Conservation (phyloP, 768 basidiomycete genomes). For the Udeniomyces megalosporus region DNA sequence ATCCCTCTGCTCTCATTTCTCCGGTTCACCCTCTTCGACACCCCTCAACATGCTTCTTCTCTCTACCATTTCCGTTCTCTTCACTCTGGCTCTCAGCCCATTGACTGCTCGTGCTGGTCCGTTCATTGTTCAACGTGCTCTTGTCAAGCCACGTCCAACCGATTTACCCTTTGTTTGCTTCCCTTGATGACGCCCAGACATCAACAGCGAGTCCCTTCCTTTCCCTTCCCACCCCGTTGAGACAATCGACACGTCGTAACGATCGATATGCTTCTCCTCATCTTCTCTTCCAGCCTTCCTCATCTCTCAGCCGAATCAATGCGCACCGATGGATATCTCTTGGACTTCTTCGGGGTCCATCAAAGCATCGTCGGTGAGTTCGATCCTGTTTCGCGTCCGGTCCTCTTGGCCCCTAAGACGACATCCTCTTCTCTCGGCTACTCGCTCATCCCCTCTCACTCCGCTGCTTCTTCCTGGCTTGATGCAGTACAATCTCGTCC, state of each 20-base stretch:
- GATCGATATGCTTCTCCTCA: too few species aligned
- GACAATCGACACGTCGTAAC: too few species aligned
- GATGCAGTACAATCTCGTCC: slow-evolving; percentile 3
- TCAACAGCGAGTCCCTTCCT: too few species aligned
- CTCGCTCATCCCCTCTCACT: not conserved
- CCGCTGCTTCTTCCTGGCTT: not conserved
- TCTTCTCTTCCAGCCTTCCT: too few species aligned
- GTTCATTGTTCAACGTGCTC: slow-evolving; percentile 17
- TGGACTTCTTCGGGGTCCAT: not conserved
- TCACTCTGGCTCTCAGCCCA: slow-evolving; percentile 28
- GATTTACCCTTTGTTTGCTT: slow-evolving; percentile 12
- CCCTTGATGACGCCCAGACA: not conserved
- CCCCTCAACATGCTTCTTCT: slow-evolving; percentile 6
- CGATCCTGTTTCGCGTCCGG: not conserved
- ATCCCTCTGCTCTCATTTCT: slow-evolving; percentile 24
- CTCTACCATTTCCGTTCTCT: slow-evolving; percentile 16
- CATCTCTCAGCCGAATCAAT: not conserved
- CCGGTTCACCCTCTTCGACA: slow-evolving; percentile 20
- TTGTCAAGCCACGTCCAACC: not conserved
- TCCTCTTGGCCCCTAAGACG: not conserved
- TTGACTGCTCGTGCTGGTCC: slow-evolving; percentile 20
- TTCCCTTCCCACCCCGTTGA: too few species aligned
- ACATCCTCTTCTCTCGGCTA: not conserved
- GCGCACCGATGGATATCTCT: not conserved
- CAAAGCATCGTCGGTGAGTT: not conserved